These are phyloP conservation scores for Gentiana straminea DNA, from an alignment of 257 asterid species.

Conservation along the genomic window DNA sequence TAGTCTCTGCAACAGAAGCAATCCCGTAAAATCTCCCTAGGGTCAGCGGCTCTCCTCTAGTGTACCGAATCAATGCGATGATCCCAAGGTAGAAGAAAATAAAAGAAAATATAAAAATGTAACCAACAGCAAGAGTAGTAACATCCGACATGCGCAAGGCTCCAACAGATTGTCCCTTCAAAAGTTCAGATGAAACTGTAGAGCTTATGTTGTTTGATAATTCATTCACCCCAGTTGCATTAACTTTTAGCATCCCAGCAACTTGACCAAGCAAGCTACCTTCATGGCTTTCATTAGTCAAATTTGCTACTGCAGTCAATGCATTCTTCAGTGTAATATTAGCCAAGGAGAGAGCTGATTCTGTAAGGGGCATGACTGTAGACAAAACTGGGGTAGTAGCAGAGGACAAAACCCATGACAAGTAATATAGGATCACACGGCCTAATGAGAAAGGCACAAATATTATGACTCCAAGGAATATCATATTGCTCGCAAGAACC, in stretches of 20 bases:
- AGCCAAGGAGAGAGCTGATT: conserved; percentile 79
- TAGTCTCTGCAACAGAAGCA: conserved; percentile 84
- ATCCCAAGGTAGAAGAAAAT: conserved; percentile 73
- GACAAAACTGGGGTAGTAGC: conserved; percentile 74
- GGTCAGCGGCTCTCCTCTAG: conserved; percentile 91
- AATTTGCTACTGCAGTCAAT: conserved; percentile 62
- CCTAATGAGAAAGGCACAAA: conserved; percentile 86
- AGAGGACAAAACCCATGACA: conserved; percentile 72
- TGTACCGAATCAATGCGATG: conserved; percentile 68
- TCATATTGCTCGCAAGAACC: conserved; percentile 99
- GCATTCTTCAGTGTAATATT: conserved; percentile 68
- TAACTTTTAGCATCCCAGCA: conserved; percentile 46
- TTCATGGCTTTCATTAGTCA: conserved; percentile 60
- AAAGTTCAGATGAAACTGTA: conserved; percentile 43
- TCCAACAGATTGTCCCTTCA: conserved; percentile 53
- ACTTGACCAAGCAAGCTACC: conserved; percentile 53
- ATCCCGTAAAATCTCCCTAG: conserved; percentile 95
- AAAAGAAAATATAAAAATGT: conserved; percentile 68
- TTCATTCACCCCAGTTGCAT: conserved; percentile 49
- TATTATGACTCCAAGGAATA: conserved; percentile 86
- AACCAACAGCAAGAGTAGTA: conserved; percentile 97
- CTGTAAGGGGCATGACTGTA: conserved; percentile 74
- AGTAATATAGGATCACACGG: conserved; percentile 51
- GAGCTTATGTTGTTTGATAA: conserved; percentile 47
- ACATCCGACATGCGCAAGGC: conserved; percentile 85